Base-by-base conservation (phyloP, 768 basidiomycete species). In the Lactarius hatsudake region DNA sequence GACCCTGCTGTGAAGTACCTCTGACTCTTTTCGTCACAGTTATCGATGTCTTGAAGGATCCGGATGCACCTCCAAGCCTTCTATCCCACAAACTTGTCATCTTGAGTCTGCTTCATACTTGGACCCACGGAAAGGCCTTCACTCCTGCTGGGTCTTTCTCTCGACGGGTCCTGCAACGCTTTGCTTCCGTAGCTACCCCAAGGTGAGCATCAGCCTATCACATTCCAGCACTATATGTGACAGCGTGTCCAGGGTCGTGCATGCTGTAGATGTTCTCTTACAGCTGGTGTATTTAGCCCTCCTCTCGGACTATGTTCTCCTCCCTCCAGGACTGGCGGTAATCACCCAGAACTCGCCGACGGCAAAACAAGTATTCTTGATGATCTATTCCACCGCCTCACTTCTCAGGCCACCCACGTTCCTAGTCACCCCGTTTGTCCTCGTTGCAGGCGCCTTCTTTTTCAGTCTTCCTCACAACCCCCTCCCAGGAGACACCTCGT, bases 101-200 rank as follows among this genome's bases (percentile, higher is more conserved):
- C 10, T 30, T 67, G 38, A 70, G 69, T 23, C 51, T 71, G 45
- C 38, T 43, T 10, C 64, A 51, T 12, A 71, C 71, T 7, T 71
- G 71, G 71, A 42, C 60, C 36, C 43, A 59, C 51, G 71, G 71
- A 45, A 66, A 48, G 51, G 38, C 51, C 12, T 18, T 56, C n/a
- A 23, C 18, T 3, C 62, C 69, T 63, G n/a, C 61, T 15, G 26
- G 23, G 36, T 62, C 71, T 26, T 32, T 61, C 7, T 53, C 48
- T 3, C 45, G 28, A 20, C 71, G 65, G 28, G n/a, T 64, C 26
- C 7, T 64, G 8, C 70, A 65, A 45, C 75, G 75, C 15, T 77
- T 81, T 53, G 80, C 82, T 63, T 71, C 73, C n/a, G 62, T 79
- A 23, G 76, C 77, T 56, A 82, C 82, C 15, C 85, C 85, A 23